Conservation (phyloP, 2,329 filamentous ascomycete genomes). For the Colletotrichum sp. region DNA sequence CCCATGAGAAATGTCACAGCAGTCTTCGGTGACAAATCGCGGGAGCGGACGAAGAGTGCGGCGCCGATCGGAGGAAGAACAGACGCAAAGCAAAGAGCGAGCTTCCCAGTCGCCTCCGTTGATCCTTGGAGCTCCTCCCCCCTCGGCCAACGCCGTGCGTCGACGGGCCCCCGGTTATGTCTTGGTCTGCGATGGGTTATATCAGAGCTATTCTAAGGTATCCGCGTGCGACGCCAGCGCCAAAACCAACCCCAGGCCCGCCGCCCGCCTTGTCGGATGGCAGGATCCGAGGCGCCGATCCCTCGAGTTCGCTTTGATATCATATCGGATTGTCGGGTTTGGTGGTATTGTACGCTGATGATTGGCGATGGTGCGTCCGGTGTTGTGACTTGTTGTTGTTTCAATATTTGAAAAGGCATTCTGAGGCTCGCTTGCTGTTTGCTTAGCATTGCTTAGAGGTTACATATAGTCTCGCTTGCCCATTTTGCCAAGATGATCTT, state of each 20-base stretch:
- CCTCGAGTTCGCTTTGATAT: neutral
- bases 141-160: neutral
- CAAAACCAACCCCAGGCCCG: neutral
- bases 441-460: neutral
- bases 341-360: neutral
- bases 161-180: neutral
- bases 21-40: neutral
- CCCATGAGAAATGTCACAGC: neutral
- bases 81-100: neutral
- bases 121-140: neutral
- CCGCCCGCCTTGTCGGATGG: neutral
- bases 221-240: neutral
- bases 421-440: neutral
- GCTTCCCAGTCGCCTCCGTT: neutral
- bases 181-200: neutral
- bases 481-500: neutral
- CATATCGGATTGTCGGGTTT: neutral
- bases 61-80: neutral
- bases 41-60: neutral
- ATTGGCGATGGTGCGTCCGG: neutral
- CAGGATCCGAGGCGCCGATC: neutral
- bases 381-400: neutral
- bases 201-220: neutral
- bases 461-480: neutral
- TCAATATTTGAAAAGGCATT: neutral